Evolutionary conservation across 2,329 filamentous ascomycete species (phyloP).

Genomic region (Phaeosphaeria sp.): DNA sequence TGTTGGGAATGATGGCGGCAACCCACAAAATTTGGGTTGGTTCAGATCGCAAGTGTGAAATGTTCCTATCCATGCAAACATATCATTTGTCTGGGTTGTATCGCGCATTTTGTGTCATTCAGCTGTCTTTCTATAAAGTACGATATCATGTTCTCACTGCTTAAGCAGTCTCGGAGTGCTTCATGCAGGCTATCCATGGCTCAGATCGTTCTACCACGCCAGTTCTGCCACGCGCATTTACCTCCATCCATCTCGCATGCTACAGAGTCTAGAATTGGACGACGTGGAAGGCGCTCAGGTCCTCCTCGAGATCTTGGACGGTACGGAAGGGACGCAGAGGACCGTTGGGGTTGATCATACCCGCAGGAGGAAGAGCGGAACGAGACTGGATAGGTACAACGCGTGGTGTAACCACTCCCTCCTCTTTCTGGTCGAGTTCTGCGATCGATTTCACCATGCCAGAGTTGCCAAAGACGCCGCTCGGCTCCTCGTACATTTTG

Average conservation of each 20-base stretch:
- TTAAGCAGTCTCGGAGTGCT: too few relatives aligned
- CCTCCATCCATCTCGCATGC: background rate
- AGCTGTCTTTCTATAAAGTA: background rate
- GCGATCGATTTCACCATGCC: constrained; percentile 32
- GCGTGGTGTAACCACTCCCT: constrained; percentile 14
- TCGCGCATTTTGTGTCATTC: background rate
- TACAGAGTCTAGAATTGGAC: constrained; percentile 5
- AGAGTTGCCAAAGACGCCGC: constrained; percentile 36
- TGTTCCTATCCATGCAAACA: background rate
- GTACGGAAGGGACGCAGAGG: constrained; percentile 23
- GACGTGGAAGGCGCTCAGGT: constrained; percentile 11
- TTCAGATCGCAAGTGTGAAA: background rate
- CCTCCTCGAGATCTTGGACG: constrained; percentile 21
- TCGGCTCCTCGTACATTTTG: constrained; percentile 38
- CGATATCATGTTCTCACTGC: background rate
- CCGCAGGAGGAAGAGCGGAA: background rate
- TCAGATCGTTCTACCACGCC: background rate
- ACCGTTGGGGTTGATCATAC: constrained; percentile 21
- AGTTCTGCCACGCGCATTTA: background rate
- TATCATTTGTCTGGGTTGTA: background rate
- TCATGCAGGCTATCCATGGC: background rate
- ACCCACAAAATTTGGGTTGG: too few relatives aligned
- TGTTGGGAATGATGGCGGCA: too few relatives aligned
- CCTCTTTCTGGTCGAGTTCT: constrained; percentile 24
- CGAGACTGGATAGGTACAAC: background rate